phyloP scores from a whole-genome alignment of 1,284 basidiomycete species.

The Ganoderma leucocontextum region DNA sequence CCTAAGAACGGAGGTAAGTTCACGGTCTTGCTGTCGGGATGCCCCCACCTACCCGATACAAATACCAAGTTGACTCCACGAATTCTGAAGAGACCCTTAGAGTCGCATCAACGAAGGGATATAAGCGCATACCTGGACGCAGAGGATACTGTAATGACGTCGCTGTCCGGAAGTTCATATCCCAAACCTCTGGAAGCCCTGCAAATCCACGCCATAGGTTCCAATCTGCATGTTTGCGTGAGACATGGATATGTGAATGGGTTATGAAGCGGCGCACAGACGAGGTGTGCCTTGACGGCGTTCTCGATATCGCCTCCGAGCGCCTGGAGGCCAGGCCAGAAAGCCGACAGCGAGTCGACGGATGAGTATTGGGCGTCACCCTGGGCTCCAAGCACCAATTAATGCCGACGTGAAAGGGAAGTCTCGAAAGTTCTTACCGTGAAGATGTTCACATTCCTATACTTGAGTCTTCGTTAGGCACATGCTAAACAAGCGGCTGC shows the following conservation, averaged over 20 bases:
- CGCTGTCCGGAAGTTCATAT: conserved; percentile 75
- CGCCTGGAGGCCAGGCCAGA: conserved; percentile 91
- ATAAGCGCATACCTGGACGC: conserved; percentile 65
- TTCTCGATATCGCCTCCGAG: conserved; percentile 90
- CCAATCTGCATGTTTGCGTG: conserved; percentile 66
- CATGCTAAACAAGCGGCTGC: conserved; percentile 7
- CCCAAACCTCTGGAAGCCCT: conserved; percentile 91
- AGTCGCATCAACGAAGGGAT: background rate
- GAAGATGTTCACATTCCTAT: conserved; percentile 80
- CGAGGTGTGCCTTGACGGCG: conserved; percentile 86
- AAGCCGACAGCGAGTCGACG: conserved; percentile 87
- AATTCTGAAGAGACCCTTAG: conserved; percentile 62
- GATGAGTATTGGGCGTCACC: conserved; percentile 76
- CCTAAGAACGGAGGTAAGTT: conserved; percentile 54
- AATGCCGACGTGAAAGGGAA: background rate
- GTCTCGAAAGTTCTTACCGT: conserved; percentile 43
- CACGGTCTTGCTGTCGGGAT: background rate
- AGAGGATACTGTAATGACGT: conserved; percentile 87
- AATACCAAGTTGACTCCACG: conserved; percentile 93
- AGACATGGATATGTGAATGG: background rate
- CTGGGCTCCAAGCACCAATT: conserved; percentile 21
- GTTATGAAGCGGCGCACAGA: conserved; percentile 59
- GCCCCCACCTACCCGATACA: conserved; percentile 78
- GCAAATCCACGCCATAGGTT: conserved; percentile 88
- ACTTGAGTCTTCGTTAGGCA: conserved; percentile 48